Evolutionary conservation across 1,139 yeast species (phyloP).

Genomic region (Scheffersomyces parashehatae): DNA sequence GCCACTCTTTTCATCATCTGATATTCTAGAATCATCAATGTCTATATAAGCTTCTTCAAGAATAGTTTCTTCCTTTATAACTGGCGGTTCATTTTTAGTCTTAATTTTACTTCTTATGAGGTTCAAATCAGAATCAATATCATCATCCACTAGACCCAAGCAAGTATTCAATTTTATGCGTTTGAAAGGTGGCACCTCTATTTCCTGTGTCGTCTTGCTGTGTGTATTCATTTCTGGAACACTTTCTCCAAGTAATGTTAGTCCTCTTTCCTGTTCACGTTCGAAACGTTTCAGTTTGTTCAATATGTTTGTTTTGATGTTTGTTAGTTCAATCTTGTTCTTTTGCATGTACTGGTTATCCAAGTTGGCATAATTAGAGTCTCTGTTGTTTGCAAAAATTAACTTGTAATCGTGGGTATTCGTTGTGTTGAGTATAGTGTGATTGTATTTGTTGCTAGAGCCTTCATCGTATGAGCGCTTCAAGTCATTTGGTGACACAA

Average conservation of each 20-base stretch:
- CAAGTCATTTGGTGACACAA: constrained; percentile 21
- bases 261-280: constrained; percentile 4
- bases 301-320: constrained; percentile 19
- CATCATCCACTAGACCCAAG: constrained; percentile 23
- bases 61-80: constrained; percentile 3
- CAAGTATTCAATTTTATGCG: constrained; percentile 18
- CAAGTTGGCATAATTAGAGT: constrained; percentile 24
- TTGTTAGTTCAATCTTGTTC: constrained; percentile 37
- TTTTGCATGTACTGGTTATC: constrained; percentile 26
- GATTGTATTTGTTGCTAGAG: not conserved
- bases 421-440: constrained; percentile 5
- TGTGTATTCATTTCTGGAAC: no score
- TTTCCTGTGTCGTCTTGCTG: not conserved
- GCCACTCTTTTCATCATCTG: constrained; percentile 10
- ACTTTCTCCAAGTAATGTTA: no score
- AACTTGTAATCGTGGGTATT: constrained; percentile 5
- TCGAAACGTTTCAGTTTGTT: constrained; percentile 8
- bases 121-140: constrained; percentile 25
- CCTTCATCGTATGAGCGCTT: constrained; percentile 9
- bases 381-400: constrained; percentile 20
- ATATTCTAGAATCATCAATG: constrained; percentile 1
- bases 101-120: constrained; percentile 9
- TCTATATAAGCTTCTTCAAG: constrained; percentile 3
- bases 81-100: constrained; percentile 6
- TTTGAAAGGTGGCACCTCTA: constrained; percentile 5